These are phyloP conservation scores for Saccharomycopsis fermentans DNA, from an alignment of 805 yeast species.

Conservation along the genomic window DNA sequence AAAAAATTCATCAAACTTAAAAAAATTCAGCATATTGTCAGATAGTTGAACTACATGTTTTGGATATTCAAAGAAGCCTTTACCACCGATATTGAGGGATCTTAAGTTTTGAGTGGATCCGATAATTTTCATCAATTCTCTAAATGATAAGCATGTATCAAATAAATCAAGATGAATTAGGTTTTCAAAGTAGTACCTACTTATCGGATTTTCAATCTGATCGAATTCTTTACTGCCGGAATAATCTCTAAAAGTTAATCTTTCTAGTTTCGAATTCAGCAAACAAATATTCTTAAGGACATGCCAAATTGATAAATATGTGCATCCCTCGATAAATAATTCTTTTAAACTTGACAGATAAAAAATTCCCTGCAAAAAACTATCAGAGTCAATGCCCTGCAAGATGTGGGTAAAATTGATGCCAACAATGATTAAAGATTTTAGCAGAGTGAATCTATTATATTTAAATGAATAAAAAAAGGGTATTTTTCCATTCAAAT, in stretches of 20 bases:
- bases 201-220: not conserved
- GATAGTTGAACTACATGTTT: not conserved
- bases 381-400: not conserved
- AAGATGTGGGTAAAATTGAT: constrained; percentile 3
- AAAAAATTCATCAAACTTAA: constrained; percentile 8
- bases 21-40: not conserved
- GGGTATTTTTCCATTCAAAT: constrained; percentile 6
- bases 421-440: constrained; percentile 8
- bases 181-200: not conserved
- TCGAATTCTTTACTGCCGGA: not conserved
- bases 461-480: constrained; percentile 5
- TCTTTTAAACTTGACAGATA: constrained; percentile 6
- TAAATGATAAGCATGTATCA: constrained; percentile 1
- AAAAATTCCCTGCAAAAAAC: constrained; percentile 1
- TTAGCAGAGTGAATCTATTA: constrained; percentile 4
- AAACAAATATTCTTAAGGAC: not conserved
- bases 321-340: constrained; percentile 10
- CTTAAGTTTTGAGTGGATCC: not conserved
- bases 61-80: constrained; percentile 1
- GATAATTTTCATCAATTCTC: constrained; percentile 5
- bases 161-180: constrained; percentile 3
- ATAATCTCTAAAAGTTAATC: not conserved
- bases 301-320: not conserved
- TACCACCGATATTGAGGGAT: constrained; percentile 7
- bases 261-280: not conserved